These are phyloP conservation scores for Hemisphaericaspora xylofermentans DNA, from an alignment of 1,139 yeast species.

Conservation along the genomic window DNA sequence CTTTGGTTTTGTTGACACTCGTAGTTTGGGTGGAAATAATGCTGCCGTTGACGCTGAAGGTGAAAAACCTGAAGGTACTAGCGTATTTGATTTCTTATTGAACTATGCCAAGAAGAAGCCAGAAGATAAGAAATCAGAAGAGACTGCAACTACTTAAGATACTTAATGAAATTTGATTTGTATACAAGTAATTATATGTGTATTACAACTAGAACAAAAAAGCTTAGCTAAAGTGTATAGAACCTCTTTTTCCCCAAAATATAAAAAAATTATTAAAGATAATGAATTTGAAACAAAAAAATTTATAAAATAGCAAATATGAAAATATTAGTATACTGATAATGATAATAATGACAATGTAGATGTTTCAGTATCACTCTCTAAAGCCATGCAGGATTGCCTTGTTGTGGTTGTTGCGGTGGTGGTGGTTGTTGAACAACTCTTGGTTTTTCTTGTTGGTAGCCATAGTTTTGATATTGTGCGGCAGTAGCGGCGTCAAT, in stretches of 20 bases:
- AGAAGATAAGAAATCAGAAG: neutral
- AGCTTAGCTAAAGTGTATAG: neutral
- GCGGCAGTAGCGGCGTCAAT: constrained; percentile 7
- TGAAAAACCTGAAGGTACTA: constrained; percentile 29
- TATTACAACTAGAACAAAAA: neutral
- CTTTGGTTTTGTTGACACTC: constrained; percentile 83
- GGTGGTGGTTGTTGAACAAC: constrained; percentile 10
- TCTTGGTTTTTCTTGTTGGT: constrained; percentile 8
- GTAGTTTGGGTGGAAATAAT: constrained; percentile 27
- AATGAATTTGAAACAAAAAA: neutral
- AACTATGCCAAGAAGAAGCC: constrained; percentile 10
- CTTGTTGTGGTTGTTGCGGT: constrained; percentile 14
- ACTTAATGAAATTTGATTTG: neutral
- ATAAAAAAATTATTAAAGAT: neutral
- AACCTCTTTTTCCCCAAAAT: constrained; percentile 1
- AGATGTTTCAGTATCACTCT: neutral
- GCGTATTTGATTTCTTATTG: constrained; percentile 67
- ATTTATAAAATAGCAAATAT: neutral
- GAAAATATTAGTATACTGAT: neutral
- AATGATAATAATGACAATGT: neutral
- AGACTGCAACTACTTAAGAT: neutral
- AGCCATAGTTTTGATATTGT: constrained; percentile 3
- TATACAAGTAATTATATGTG: too few species aligned
- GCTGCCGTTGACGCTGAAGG: constrained; percentile 21
- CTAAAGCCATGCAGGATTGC: constrained; percentile 19